Evolutionary conservation across 139 green algal genomes (phyloP), one percentile per base, ranked within the genome.

Genomic region (Picochlorum sp.): DNA sequence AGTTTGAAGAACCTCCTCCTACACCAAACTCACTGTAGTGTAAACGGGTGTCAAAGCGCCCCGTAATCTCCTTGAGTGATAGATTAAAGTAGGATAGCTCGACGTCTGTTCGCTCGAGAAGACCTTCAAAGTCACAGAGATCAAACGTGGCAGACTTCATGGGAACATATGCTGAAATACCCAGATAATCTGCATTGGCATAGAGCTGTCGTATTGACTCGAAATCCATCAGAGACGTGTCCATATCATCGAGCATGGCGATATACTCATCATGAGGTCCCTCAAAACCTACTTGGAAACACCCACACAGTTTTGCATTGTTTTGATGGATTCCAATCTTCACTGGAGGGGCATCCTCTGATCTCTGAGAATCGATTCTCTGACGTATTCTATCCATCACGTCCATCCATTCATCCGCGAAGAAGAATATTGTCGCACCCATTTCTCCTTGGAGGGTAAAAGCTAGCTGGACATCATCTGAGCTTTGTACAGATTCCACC

Each of bases 11-110:
- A 45, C 67, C 77, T 18, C 77, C 77, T 13, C 77, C 77, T 1
- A 84, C 50, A 14, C 77, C 77, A 61, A 75, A 81, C 51, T 84
- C 77, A 8, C 20, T 61, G 54, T 67, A 81, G 38, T 73, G 62
- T 21, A 81, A 37, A 24, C 74, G 49, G 24, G 65, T 70, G 31
- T 66, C 72, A 30, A 38, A 59, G 24, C 20, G 26, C 11, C 41
- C 52, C 15, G 4, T 28, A 3, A 72, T 24, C 49, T 74, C 31
- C 16, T 64, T 52, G 14, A 74, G 38, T 24, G 30, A 57, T n/a
- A 74, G 8, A 15, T 67, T 44, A 44, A 65, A 72, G 24, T 52
- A 64, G 3, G 15, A n/a, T 18, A 72, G 15, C 37, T 72, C 71
- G 45, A 60, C 10, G 30, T 67, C 63, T 3, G 71, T 47, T 11